These are phyloP conservation scores for Tricharina praecox DNA, from an alignment of 495 filamentous ascomycete species.

Conservation along the genomic window DNA sequence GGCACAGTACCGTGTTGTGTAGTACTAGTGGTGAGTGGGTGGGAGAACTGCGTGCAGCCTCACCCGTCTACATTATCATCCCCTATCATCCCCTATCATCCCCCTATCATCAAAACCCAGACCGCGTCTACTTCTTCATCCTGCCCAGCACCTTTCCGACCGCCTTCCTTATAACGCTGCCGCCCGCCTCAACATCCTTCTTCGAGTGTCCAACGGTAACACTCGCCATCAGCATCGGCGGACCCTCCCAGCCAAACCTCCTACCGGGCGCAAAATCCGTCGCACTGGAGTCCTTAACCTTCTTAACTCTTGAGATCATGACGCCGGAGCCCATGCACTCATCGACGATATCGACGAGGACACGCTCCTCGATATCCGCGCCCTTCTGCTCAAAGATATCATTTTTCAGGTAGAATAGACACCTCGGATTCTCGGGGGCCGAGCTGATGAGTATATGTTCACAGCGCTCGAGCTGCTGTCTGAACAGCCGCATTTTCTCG, in stretches of 20 bases:
- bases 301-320: constrained; percentile 71
- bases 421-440: constrained; percentile 65
- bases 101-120: no score
- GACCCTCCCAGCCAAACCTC: constrained; percentile 35
- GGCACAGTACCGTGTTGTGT: no score
- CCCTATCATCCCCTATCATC: no score
- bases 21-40: no score
- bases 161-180: constrained; percentile 71
- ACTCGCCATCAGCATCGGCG: constrained; percentile 77
- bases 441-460: constrained; percentile 84
- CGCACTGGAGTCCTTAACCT: constrained; percentile 36
- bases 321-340: constrained; percentile 78
- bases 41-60: no score
- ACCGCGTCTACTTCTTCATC: constrained; percentile 5
- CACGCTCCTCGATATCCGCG: constrained; percentile 58
- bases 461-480: constrained; percentile 74
- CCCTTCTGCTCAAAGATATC: constrained; percentile 59
- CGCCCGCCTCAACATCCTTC: constrained; percentile 90
- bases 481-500: constrained; percentile 66
- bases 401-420: constrained; percentile 69
- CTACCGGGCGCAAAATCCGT: constrained; percentile 37
- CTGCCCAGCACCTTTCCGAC: constrained; percentile 57
- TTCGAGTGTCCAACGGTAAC: constrained; percentile 70
- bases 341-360: constrained; percentile 81
- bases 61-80: no score